Conservation (phyloP, 2,329 filamentous ascomycete species). For the Colletotrichum limetticola region DNA sequence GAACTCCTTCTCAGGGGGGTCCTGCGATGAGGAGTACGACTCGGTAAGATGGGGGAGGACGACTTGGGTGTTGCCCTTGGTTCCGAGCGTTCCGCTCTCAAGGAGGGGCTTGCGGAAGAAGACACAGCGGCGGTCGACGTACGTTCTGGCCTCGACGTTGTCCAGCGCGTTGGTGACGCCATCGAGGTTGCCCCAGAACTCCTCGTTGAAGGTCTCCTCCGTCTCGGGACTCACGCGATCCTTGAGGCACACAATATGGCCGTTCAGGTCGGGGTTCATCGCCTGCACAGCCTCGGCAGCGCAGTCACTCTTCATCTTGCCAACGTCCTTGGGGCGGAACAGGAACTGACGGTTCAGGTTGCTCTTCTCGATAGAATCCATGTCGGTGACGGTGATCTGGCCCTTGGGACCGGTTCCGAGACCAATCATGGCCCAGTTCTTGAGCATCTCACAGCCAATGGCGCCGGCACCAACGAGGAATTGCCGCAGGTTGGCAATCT, state of each 20-base stretch:
- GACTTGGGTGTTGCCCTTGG: conserved; percentile 98
- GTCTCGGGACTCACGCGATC: conserved; percentile 93
- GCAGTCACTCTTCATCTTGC: conserved; percentile 95
- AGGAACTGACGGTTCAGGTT: conserved; percentile 98
- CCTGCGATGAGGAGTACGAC: conserved; percentile 94
- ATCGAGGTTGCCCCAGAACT: conserved; percentile 88
- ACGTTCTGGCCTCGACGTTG: conserved; percentile 96
- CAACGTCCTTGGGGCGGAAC: conserved; percentile 93
- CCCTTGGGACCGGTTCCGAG: conserved; percentile 88
- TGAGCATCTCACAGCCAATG: conserved; percentile 98
- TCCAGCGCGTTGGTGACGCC: conserved; percentile 97
- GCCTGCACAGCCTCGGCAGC: conserved; percentile 88
- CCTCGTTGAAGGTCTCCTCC: conserved; percentile 92
- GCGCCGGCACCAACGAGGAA: conserved; percentile 97
- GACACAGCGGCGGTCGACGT: conserved; percentile 94
- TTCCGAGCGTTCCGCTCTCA: conserved; percentile 97
- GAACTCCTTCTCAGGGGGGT: conserved; percentile 98
- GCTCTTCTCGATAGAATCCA: conserved; percentile 99
- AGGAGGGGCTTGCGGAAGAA: conserved; percentile 98
- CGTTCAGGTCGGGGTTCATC: conserved; percentile 94
- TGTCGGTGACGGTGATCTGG: conserved; percentile 93
- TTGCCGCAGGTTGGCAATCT: conserved; percentile 88
- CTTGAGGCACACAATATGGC: conserved; percentile 86
- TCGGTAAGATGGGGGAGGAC: conserved; percentile 91
- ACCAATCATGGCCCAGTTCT: conserved; percentile 99